Evolutionary conservation across 2,329 filamentous ascomycete species (phyloP).

Genomic region (Whalleya microplaca): DNA sequence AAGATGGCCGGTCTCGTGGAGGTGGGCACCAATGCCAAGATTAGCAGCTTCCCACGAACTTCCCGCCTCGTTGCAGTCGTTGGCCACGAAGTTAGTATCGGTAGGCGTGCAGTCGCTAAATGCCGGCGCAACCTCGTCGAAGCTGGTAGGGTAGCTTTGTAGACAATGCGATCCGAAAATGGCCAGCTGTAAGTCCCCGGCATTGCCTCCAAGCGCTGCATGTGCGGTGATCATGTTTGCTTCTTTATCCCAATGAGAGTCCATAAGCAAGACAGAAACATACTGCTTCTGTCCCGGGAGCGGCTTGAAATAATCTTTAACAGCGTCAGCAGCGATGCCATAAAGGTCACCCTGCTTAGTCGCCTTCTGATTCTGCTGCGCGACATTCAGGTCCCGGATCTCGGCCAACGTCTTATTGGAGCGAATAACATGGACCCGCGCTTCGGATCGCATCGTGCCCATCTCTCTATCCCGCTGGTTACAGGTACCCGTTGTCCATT

Average conservation of each 20-base stretch:
- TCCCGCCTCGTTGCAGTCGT: slow-evolving; percentile 84
- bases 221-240: slow-evolving; percentile 76
- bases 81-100: slow-evolving; percentile 77
- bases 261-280: slow-evolving; percentile 83
- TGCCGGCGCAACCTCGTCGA: slow-evolving; percentile 88
- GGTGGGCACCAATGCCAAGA: slow-evolving; percentile 88
- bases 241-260: slow-evolving; percentile 82
- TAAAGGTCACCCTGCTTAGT: slow-evolving; percentile 75
- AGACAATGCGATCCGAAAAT: slow-evolving; percentile 93
- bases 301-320: slow-evolving; percentile 76
- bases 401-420: slow-evolving; percentile 83
- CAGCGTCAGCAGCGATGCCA: slow-evolving; percentile 74
- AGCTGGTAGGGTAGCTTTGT: slow-evolving; percentile 84
- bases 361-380: slow-evolving; percentile 75
- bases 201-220: slow-evolving; percentile 77
- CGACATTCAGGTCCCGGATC: slow-evolving; percentile 75
- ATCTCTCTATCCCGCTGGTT: slow-evolving; percentile 73
- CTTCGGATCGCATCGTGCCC: slow-evolving; percentile 83
- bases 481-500: slow-evolving; percentile 85
- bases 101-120: slow-evolving; percentile 91
- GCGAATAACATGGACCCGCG: slow-evolving; percentile 84
- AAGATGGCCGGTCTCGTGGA: slow-evolving; percentile 88
- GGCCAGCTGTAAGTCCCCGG: slow-evolving; percentile 76
- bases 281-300: slow-evolving; percentile 81
- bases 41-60: slow-evolving; percentile 96